Base-by-base conservation (phyloP, 176 grass and related monocot genomes). In the Cocos nucifera region DNA sequence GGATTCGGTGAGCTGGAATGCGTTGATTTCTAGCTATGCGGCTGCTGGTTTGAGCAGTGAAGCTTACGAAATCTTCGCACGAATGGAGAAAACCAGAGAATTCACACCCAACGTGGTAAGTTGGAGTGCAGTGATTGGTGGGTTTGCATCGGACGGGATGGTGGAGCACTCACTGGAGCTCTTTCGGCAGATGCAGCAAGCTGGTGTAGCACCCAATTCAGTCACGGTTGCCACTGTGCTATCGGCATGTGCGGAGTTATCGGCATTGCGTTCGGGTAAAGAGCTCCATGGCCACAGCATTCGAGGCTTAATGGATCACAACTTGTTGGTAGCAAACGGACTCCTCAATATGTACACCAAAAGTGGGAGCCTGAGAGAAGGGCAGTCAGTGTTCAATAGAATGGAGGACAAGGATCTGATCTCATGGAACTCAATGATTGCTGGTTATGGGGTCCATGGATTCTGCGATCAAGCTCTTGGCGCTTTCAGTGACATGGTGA, bases 381-480 rank as follows among this genome's bases (percentile, higher is more conserved):
- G 63, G 0, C 72, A 48, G 15, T 54, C 2, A 17, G 63, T 85
- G 57, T 90, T 85, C 19, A 28, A 77, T 51, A 5, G 6, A 21
- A 79, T 82, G 56, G 64, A 63, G 59, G 53, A 12, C 18, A 76
- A 77, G 63, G 87, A 85, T 74, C 28, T 89, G 55, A 81, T 85
- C 2, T 82, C 86, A 22, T 90, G 87, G 82, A 90, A 90, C 59
- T 79, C 87, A 0, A 76, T 85, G 78, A 54, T 85, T 2, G 44
- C 82, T 17, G 65, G 72, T 6, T 82, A 85, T 10, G 82, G 75
- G 23, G 63, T 79, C 51, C 75, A 82, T 18, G 82, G 86, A 8
- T 27, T 82, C 23, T 85, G 82, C 4, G 71, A 79, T 2, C 60
- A 85, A 57, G 78, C 87, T 55, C 75, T 85, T 3, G 52, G 54